Evolutionary conservation across 768 basidiomycete species (phyloP).

Genomic region (Psilocybe sp.): DNA sequence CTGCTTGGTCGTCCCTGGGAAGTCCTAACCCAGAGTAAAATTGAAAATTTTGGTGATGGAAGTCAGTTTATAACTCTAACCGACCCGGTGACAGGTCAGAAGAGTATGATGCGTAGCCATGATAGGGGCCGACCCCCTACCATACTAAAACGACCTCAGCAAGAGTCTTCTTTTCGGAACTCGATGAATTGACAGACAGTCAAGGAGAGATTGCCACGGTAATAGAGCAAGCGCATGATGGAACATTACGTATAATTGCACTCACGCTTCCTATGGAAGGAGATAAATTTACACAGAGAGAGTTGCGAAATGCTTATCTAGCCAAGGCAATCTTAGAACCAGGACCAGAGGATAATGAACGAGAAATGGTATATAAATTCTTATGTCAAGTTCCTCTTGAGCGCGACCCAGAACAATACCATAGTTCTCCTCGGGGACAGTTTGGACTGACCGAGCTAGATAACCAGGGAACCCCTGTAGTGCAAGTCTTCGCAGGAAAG

Average conservation of each 20-base stretch:
- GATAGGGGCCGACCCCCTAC: not conserved
- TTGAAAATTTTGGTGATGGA: not conserved
- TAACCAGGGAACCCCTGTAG: no score
- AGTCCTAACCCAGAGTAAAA: not conserved
- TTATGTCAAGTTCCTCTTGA: not conserved
- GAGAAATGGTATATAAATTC: not conserved
- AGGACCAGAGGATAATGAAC: not conserved
- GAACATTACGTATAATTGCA: not conserved
- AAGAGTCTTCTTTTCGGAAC: not conserved
- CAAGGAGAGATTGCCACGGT: not conserved
- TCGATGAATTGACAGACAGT: not conserved
- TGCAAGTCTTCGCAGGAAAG: no score
- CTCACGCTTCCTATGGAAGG: not conserved
- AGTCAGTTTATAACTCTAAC: not conserved
- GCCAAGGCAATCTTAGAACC: not conserved
- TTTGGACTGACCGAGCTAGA: no score
- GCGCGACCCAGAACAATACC: no score
- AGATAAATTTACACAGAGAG: not conserved
- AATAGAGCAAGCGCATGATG: not conserved
- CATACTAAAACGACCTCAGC: not conserved
- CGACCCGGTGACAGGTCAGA: not conserved
- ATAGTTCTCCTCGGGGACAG: no score
- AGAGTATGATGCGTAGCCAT: not conserved
- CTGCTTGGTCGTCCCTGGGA: not conserved
- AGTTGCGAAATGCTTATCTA: not conserved